Conservation (phyloP, 192 early-diverging fungal species). For the Funneliformis geosporum region DNA sequence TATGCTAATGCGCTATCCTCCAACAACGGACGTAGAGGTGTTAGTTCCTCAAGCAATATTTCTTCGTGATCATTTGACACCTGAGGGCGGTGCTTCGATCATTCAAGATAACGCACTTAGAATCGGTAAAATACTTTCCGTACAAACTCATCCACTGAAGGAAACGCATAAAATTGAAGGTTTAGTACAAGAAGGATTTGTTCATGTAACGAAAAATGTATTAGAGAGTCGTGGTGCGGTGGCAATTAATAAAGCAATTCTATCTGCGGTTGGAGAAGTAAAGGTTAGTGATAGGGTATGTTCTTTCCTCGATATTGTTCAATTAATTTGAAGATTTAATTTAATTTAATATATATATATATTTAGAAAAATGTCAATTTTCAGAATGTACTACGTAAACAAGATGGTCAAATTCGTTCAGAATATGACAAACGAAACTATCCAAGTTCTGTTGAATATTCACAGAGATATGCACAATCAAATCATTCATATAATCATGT, state of each 20-base stretch:
- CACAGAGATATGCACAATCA: slow-evolving; percentile 15
- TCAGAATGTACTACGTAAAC: slow-evolving; percentile 39
- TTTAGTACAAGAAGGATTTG: slow-evolving; percentile 45
- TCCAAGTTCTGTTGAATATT: neutral
- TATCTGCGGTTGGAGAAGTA: slow-evolving; percentile 40
- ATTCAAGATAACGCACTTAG: slow-evolving; percentile 56
- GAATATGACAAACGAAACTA: slow-evolving; percentile 7
- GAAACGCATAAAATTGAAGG: slow-evolving; percentile 4
- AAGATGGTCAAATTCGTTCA: slow-evolving; percentile 33
- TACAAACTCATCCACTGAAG: neutral
- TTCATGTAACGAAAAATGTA: slow-evolving; percentile 56
- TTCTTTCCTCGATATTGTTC: neutral
- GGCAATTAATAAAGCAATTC: slow-evolving; percentile 57
- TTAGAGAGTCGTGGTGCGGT: slow-evolving; percentile 54
- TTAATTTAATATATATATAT: neutral
- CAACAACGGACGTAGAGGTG: slow-evolving; percentile 48
- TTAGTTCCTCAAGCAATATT: slow-evolving; percentile 67
- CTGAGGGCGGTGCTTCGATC: slow-evolving; percentile 54
- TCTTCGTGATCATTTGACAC: slow-evolving; percentile 57
- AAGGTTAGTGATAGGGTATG: slow-evolving; percentile 35
- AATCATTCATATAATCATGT: neutral
- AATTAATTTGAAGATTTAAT: neutral
- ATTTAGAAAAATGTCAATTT: neutral
- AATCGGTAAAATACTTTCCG: slow-evolving; percentile 29
- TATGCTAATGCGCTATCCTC: slow-evolving; percentile 64